These are phyloP conservation scores for Ephemerocybe angulata DNA, from an alignment of 768 basidiomycete genomes.

Conservation along the genomic window DNA sequence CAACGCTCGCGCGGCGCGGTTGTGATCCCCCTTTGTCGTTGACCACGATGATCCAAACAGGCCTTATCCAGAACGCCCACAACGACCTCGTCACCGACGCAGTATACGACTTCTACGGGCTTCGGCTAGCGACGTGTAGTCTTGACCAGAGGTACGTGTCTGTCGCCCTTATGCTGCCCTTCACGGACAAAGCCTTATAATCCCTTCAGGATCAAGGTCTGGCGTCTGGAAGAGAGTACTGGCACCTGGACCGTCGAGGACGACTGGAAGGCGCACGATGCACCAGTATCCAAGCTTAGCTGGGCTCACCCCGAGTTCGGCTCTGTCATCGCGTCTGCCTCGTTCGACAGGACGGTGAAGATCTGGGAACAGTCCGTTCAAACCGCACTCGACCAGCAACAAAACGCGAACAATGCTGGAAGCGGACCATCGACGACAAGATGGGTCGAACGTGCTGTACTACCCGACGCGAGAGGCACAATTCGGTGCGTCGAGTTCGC, in stretches of 20 bases:
- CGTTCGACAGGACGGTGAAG: conserved; percentile 89
- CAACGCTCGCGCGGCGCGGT: background rate
- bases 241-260: conserved; percentile 78
- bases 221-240: conserved; percentile 69
- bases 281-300: conserved; percentile 74
- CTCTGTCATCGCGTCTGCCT: conserved; percentile 78
- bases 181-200: conserved; percentile 11
- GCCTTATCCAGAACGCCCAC: conserved; percentile 75
- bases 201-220: conserved; percentile 72
- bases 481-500: conserved; percentile 85
- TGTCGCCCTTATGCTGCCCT: conserved; percentile 9
- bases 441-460: conserved; percentile 72
- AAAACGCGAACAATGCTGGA: conserved; percentile 24
- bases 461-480: conserved; percentile 83
- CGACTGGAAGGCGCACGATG: conserved; percentile 98
- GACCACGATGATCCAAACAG: conserved; percentile 67
- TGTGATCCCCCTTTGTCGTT: conserved; percentile 1
- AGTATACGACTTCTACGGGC: conserved; percentile 88
- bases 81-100: conserved; percentile 81
- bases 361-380: conserved; percentile 75
- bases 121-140: conserved; percentile 74
- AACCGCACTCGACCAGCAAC: conserved; percentile 23
- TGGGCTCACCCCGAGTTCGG: conserved; percentile 97
- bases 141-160: conserved; percentile 69
- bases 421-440: conserved; percentile 37